Conservation (phyloP, 495 filamentous ascomycete genomes). For the Xylaria longipes region DNA sequence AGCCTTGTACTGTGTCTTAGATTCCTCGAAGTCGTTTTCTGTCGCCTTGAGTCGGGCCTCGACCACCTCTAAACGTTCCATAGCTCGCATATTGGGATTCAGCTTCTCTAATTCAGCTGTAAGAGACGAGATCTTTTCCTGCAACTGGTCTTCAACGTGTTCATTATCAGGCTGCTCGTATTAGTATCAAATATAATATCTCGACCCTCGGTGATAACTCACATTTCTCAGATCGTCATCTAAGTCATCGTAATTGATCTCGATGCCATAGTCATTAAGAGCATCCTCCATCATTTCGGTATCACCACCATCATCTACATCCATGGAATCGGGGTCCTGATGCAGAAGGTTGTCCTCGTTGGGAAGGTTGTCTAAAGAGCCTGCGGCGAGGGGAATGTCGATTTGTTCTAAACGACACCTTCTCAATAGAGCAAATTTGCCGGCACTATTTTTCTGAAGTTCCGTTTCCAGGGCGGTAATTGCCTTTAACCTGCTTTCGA, state of each 20-base stretch:
- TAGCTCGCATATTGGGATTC: constrained; percentile 93
- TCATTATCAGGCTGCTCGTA: constrained; percentile 66
- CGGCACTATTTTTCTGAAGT: constrained; percentile 80
- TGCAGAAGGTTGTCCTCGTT: constrained; percentile 77
- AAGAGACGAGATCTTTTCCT: constrained; percentile 76
- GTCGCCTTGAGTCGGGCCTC: constrained; percentile 82
- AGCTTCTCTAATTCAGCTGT: constrained; percentile 86
- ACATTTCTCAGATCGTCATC: constrained; percentile 85
- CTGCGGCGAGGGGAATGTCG: constrained; percentile 76
- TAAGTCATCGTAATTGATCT: constrained; percentile 84
- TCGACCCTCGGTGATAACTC: constrained; percentile 35
- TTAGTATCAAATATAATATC: constrained; percentile 28
- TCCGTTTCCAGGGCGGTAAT: constrained; percentile 80
- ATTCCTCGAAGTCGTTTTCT: constrained; percentile 87
- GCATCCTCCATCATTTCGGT: constrained; percentile 59
- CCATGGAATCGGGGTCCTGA: constrained; percentile 83
- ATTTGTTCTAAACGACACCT: constrained; percentile 94
- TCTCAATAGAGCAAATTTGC: constrained; percentile 81
- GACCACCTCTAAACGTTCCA: constrained; percentile 88
- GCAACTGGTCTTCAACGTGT: constrained; percentile 76
- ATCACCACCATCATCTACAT: constrained; percentile 76
- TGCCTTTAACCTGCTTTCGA: constrained; percentile 78
- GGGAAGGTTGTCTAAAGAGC: constrained; percentile 87
- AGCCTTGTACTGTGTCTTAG: constrained; percentile 71
- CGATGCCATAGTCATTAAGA: constrained; percentile 88